These are phyloP conservation scores for Herpotrichia juniperi DNA, from an alignment of 2,329 filamentous ascomycete genomes.

Conservation along the genomic window DNA sequence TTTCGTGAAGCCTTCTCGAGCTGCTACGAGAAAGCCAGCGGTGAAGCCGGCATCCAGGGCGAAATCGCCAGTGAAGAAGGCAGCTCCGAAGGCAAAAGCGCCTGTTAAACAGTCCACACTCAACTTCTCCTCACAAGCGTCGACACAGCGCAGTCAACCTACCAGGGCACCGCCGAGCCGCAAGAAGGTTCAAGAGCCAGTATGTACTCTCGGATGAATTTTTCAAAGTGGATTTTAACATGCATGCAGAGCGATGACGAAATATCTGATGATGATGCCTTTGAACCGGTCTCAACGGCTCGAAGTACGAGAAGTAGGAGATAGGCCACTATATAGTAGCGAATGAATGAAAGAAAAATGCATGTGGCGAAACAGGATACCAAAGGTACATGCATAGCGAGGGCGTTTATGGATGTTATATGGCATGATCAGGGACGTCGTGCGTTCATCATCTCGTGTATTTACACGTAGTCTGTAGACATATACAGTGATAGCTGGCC, in stretches of 20 bases:
- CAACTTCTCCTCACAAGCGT: conserved; percentile 49
- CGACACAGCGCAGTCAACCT: conserved; percentile 41
- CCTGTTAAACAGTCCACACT: conserved; percentile 47
- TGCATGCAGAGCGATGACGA: conserved; percentile 46
- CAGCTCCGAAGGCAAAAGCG: conserved; percentile 11
- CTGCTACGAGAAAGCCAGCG: conserved; percentile 27
- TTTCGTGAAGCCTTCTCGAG: conserved; percentile 43
- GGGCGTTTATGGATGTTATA: conserved; percentile 20
- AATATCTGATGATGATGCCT: conserved; percentile 49
- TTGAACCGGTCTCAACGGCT: conserved; percentile 41
- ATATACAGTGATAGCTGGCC: too few relatives aligned
- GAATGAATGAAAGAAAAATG: neutral
- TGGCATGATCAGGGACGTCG: neutral
- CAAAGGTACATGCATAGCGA: conserved; percentile 27
- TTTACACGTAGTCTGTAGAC: too few relatives aligned
- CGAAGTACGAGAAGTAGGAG: conserved; percentile 30
- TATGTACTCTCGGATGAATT: conserved; percentile 24
- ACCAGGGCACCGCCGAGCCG: conserved; percentile 28
- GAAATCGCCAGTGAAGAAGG: conserved; percentile 27
- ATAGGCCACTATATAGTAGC: conserved; percentile 17
- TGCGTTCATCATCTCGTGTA: too few relatives aligned
- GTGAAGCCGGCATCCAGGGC: conserved; percentile 18
- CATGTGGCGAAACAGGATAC: neutral
- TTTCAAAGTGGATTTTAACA: conserved; percentile 11
- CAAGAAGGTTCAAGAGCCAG: conserved; percentile 48